Evolutionary conservation across 2,329 filamentous ascomycete genomes (phyloP).

Genomic region (Hypoxylon sp.): DNA sequence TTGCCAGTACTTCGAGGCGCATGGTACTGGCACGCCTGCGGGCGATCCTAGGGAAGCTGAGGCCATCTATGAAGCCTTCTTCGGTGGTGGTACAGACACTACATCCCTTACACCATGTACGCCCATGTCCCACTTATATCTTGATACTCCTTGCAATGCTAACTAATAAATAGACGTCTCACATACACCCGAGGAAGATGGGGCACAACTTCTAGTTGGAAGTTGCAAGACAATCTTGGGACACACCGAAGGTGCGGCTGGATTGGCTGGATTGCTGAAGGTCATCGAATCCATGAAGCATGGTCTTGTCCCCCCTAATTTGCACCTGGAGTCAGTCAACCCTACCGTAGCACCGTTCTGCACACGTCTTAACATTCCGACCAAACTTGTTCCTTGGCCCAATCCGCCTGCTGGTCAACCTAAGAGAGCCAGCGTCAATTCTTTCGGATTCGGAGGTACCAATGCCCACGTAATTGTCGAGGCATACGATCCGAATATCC

Average conservation of each 20-base stretch:
- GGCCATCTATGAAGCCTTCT: constrained; percentile 55
- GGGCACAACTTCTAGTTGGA: constrained; percentile 34
- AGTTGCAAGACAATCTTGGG: constrained; percentile 57
- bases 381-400: constrained; percentile 47
- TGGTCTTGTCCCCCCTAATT: constrained; percentile 52
- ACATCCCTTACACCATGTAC: too few species aligned
- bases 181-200: too few species aligned
- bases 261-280: constrained; percentile 59
- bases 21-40: constrained; percentile 52
- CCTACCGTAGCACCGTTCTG: constrained; percentile 51
- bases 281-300: constrained; percentile 53
- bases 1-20: constrained; percentile 59
- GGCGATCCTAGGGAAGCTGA: constrained; percentile 55
- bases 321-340: constrained; percentile 53
- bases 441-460: constrained; percentile 56
- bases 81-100: constrained; percentile 30
- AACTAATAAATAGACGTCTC: too few species aligned
- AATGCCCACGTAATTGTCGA: constrained; percentile 57
- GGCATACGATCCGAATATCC: constrained; percentile 48
- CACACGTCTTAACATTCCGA: constrained; percentile 48
- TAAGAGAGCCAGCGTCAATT: constrained; percentile 55
- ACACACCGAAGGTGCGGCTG: constrained; percentile 60
- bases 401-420: constrained; percentile 47
- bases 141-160: too few species aligned
- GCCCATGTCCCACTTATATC: too few species aligned